Conservation (phyloP, 805 yeast species). For the Cyberlindnera petersonii region DNA sequence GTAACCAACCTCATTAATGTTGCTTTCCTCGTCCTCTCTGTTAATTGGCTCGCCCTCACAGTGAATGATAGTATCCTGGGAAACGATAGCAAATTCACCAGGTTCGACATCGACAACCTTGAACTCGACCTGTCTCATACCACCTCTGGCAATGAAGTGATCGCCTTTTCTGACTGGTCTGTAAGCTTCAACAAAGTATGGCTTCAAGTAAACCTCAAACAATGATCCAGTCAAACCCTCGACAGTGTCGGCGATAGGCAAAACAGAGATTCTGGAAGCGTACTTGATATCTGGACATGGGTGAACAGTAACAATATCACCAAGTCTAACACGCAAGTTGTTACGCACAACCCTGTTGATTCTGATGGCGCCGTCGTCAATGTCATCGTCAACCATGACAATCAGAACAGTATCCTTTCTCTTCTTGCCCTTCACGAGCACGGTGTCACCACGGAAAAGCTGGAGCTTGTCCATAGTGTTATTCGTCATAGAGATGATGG, state of each 20-base stretch:
- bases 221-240: slow-evolving; percentile 97
- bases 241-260: slow-evolving; percentile 96
- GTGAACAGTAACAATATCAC: slow-evolving; percentile 86
- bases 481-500: slow-evolving; percentile 91
- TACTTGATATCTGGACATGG: slow-evolving; percentile 98
- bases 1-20: slow-evolving; percentile 94
- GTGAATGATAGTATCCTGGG: slow-evolving; percentile 97
- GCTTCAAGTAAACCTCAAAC: slow-evolving; percentile 94
- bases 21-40: slow-evolving; percentile 97
- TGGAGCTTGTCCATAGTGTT: slow-evolving; percentile 93
- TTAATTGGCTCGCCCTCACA: slow-evolving; percentile 99
- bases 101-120: slow-evolving; percentile 98
- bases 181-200: slow-evolving; percentile 97
- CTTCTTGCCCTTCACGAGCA: slow-evolving; percentile 94
- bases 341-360: slow-evolving; percentile 94
- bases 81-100: slow-evolving; percentile 93
- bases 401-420: slow-evolving; percentile 95
- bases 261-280: slow-evolving; percentile 88
- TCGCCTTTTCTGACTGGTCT: slow-evolving; percentile 98
- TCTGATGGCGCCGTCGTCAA: slow-evolving; percentile 93
- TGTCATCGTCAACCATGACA: slow-evolving; percentile 93
- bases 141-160: slow-evolving; percentile 93
- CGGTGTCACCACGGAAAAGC: slow-evolving; percentile 97
- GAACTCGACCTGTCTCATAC: slow-evolving; percentile 99
- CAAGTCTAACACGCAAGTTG: slow-evolving; percentile 89